Evolutionary conservation across 805 yeast species (phyloP).

Genomic region (Candida tammaniensis): DNA sequence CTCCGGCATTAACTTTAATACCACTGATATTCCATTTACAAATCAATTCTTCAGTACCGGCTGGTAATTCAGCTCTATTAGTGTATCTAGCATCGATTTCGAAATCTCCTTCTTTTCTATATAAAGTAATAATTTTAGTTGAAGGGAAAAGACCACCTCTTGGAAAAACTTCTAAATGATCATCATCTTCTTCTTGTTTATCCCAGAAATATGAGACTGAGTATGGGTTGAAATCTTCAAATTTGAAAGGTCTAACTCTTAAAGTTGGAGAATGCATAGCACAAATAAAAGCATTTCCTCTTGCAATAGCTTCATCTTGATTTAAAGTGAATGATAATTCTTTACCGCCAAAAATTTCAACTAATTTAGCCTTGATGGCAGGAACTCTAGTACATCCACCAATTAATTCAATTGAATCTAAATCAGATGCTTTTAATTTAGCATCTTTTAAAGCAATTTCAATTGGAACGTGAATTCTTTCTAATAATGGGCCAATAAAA

Average conservation of each 20-base stretch:
- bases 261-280: conserved; percentile 99
- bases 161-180: conserved; percentile 95
- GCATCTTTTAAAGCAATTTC: conserved; percentile 81
- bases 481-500: conserved; percentile 77
- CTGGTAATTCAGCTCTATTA: conserved; percentile 67
- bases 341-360: conserved; percentile 81
- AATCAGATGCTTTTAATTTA: conserved; percentile 63
- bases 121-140: conserved; percentile 91
- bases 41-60: conserved; percentile 60
- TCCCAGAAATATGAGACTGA: conserved; percentile 96
- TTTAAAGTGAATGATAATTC: conserved; percentile 89
- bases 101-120: conserved; percentile 86
- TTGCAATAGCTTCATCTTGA: conserved; percentile 99
- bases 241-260: conserved; percentile 98
- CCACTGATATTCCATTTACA: conserved; percentile 88
- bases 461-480: conserved; percentile 72
- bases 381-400: conserved; percentile 99
- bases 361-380: conserved; percentile 74
- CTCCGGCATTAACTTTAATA: conserved; percentile 75
- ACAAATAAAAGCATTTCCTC: conserved; percentile 98
- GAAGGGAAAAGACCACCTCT: conserved; percentile 90
- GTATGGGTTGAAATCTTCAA: conserved; percentile 89
- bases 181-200: conserved; percentile 80
- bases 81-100: conserved; percentile 84
- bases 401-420: conserved; percentile 90